Evolutionary conservation across 257 asterid species (phyloP).

Genomic region (Nicotiana undulata): DNA sequence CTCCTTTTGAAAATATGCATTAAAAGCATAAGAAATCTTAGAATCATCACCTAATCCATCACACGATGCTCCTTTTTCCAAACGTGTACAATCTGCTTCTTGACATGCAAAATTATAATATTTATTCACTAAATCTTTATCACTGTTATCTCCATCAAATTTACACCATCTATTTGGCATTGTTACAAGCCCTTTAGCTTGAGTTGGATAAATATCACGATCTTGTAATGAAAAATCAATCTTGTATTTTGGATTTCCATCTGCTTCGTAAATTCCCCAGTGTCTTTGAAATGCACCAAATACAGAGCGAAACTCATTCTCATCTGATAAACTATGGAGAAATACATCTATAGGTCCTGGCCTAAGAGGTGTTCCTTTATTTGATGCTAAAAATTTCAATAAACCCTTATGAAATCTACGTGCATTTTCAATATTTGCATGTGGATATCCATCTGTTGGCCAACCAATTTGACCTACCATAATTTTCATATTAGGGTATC

Average conservation of each 20-base stretch:
- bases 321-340: slow-evolving; percentile 37
- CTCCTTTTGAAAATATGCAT: slow-evolving; percentile 29
- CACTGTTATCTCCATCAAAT: not conserved
- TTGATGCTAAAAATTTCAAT: slow-evolving; percentile 20
- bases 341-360: slow-evolving; percentile 30
- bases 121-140: not conserved
- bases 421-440: slow-evolving; percentile 20
- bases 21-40: slow-evolving; percentile 47
- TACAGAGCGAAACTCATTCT: slow-evolving; percentile 3
- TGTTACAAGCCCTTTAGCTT: slow-evolving; percentile 24
- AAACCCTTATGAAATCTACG: slow-evolving; percentile 25
- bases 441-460: slow-evolving; percentile 45
- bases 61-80: slow-evolving; percentile 37
- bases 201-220: slow-evolving; percentile 21
- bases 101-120: slow-evolving; percentile 13
- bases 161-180: slow-evolving; percentile 38
- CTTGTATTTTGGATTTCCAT: slow-evolving; percentile 47
- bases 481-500: slow-evolving; percentile 17
- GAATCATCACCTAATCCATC: not conserved
- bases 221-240: slow-evolving; percentile 42
- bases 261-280: slow-evolving; percentile 47
- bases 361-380: slow-evolving; percentile 39
- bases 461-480: slow-evolving; percentile 44
- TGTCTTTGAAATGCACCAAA: slow-evolving; percentile 32
- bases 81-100: slow-evolving; percentile 29